Evolutionary conservation across 306 rosid species (phyloP), one percentile per base, ranked within the genome.

Genomic region (Fagus sylvatica): DNA sequence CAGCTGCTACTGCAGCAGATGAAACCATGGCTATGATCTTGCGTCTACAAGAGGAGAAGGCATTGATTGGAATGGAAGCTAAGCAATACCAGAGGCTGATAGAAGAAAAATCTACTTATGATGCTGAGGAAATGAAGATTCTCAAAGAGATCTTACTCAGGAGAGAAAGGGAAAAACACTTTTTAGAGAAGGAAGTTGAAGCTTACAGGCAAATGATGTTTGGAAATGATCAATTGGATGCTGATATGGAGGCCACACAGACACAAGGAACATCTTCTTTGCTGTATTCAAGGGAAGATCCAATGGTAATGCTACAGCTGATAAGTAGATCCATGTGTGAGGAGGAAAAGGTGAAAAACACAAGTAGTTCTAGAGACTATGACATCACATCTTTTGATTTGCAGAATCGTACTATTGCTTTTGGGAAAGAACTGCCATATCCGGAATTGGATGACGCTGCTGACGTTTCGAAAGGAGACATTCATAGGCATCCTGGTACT

Each of bases 11-110:
- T 12, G 91, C 91, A 40, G 84, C 91, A 53, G 89, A 88, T 76
- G 91, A 83, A 78, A 87, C 87, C 71, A 88, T 88, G 91, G 86
- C 89, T 32, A 88, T 88, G 91, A 88, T 88, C 43, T 70, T 85
- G 61, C 87, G 89, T 30, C 84, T 88, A 12, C 89, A 88, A 71
- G 85, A 88, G 71, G 91, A 85, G 79, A 88, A 88, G 80, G 89
- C 89, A 13, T 85, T 71, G 5, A 76, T 88, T 69, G 91, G 83
- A 79, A 88, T 85, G 89, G 89, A 88, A 59, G 82, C 87, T 11
- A 83, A 74, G 76, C 91, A 88, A 76, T 88, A 83, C 64, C 91
- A 84, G 64, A 84, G 91, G 78, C 80, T 83, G 84, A 83, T 85
- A 72, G 84, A 80, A 72, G 85, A 84, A 62, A 88, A 85, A 74